Evolutionary conservation across 768 basidiomycete species (phyloP).

Genomic region (Suillus ampliporus): DNA sequence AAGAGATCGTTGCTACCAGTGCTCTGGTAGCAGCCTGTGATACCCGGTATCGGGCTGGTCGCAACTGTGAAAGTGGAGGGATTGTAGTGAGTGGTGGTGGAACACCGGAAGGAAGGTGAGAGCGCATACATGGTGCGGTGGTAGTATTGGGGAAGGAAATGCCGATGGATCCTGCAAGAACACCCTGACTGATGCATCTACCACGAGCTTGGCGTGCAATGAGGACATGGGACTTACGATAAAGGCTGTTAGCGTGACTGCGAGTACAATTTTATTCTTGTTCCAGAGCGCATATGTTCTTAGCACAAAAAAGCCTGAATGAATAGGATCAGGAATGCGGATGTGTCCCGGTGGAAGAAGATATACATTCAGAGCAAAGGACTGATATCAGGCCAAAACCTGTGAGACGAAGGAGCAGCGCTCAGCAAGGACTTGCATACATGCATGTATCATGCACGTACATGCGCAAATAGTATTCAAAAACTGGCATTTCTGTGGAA

Average conservation of each 20-base stretch:
- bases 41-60: background rate
- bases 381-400: background rate
- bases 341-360: background rate
- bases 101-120: background rate
- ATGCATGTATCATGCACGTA: background rate
- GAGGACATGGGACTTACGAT: background rate
- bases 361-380: background rate
- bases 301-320: background rate
- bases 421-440: background rate
- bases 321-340: background rate
- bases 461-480: background rate
- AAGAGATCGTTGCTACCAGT: background rate
- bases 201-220: background rate
- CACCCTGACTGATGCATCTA: background rate
- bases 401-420: background rate
- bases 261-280: background rate
- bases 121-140: background rate
- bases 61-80: background rate
- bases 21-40: conserved; percentile 1
- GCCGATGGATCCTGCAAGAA: background rate
- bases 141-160: background rate
- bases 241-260: background rate
- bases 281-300: background rate
- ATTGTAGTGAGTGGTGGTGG: background rate
- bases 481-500: background rate